Evolutionary conservation across 208 protist genomes (phyloP), one percentile per base, ranked within the genome.

Genomic region (Tritrichomonas foetus): DNA sequence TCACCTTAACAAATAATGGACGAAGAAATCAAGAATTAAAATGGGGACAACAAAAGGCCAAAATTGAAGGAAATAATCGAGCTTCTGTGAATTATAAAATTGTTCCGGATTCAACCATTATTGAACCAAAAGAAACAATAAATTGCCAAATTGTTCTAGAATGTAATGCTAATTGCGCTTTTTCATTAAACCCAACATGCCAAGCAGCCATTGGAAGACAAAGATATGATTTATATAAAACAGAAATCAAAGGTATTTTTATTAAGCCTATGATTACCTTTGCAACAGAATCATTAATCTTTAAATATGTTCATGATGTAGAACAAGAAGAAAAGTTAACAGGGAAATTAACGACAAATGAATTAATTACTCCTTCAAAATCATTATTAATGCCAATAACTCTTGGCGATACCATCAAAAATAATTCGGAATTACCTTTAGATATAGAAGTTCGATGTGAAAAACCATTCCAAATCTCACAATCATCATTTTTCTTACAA

Each of bases 281-380:
- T 33, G 27, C 1, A n/a, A 39, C 33, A 16, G 0, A 89, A 22
- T 16, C 27, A 9, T 20, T 89, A 20, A 33, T 0, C 0, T 89
- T 89, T 39, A 61, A n/a, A 13, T 33, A 89, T 89, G 3, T 89
- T 61, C 78, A 89, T 89, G 30, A 89, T 57, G 1, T 47, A 27
- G 78, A 53, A 2, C 25, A 57, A 89, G 78, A 89, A 89, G 78
- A 89, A 89, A 36, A 89, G 57, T 39, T 61, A 16, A 57, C 78
- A 27, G 41, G 47, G 33, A 89, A 89, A 33, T 14, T 47, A 16
- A 44, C 47, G 5, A n/a, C 74, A 82, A 47, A 30, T 30, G 41
- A 82, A 50, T 11, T 14, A 5, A 89, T 89, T 39, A 22, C 47
- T 39, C 78, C 78, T 30, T 27, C 78, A 39, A 1, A 69, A 16